Conservation (phyloP, 2,329 filamentous ascomycete species). For the Rhynchosporium graminicola region DNA sequence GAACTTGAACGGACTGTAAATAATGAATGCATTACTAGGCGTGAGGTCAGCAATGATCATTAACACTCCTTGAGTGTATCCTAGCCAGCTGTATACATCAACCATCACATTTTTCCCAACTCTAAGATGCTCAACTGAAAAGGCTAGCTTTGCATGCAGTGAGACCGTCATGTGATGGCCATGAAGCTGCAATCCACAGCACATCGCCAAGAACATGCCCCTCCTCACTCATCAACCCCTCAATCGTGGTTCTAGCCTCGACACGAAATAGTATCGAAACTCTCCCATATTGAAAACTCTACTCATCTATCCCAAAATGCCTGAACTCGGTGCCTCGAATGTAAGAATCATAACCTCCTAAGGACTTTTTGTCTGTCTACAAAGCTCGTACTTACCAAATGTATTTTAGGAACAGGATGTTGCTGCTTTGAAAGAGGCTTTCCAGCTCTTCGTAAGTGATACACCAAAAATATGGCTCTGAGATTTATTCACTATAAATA, state of each 20-base stretch:
- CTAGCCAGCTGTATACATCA: no score
- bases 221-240: slow-evolving; percentile 13
- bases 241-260: slow-evolving; percentile 8
- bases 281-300: neutral
- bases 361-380: neutral
- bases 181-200: neutral
- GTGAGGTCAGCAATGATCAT: no score
- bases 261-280: neutral
- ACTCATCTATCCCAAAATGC: slow-evolving; percentile 6
- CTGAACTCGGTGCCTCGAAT: slow-evolving; percentile 7
- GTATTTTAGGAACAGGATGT: slow-evolving; percentile 11
- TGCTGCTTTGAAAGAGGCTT: slow-evolving; percentile 26
- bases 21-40: no score
- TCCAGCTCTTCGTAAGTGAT: slow-evolving; percentile 25
- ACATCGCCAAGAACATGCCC: slow-evolving; percentile 7
- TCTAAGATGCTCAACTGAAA: neutral
- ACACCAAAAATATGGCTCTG: neutral
- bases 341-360: neutral
- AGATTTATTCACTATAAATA: neutral
- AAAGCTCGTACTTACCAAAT: slow-evolving; percentile 1
- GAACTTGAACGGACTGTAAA: no score
- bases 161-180: slow-evolving; percentile 12
- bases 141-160: neutral
- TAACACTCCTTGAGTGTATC: no score
- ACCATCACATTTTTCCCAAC: neutral